A percentile compares a stretch with the other conserved stretches of the same genome.
These are phyloP conservation scores for Nyssa sinensis DNA, from an alignment of 148 eudicot species.

Conservation along the genomic window DNA sequence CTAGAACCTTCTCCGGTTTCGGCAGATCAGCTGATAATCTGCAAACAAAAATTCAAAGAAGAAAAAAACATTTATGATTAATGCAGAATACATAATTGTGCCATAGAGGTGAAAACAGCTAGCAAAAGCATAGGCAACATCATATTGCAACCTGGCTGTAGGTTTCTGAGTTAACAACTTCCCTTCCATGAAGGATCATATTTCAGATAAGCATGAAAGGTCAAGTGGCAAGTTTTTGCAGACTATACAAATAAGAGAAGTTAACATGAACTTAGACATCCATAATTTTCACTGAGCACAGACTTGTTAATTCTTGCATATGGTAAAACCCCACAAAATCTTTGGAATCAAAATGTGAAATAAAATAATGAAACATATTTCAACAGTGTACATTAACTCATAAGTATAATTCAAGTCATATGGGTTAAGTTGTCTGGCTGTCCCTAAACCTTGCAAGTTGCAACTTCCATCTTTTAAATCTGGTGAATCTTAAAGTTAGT, in stretches of 20 bases:
- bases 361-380: too few species aligned
- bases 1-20: conserved; percentile 70
- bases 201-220: too few species aligned
- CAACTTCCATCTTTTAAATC: neutral
- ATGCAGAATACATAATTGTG: neutral
- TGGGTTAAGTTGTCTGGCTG: neutral
- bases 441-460: neutral
- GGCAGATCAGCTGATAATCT: conserved; percentile 64
- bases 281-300: too few species aligned
- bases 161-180: too few species aligned
- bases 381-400: too few species aligned
- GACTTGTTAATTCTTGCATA: neutral
- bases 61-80: neutral
- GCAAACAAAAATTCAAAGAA: conserved; percentile 1
- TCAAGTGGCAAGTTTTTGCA: too few species aligned
- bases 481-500: neutral
- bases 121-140: too few species aligned
- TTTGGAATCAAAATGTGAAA: neutral
- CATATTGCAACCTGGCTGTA: too few species aligned
- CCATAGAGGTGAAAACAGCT: neutral
- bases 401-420: too few species aligned
- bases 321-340: neutral
- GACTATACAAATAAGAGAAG: too few species aligned
- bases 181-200: too few species aligned
- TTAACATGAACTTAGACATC: too few species aligned